A percentile compares a stretch with the other conserved stretches of the same genome.
Evolutionary conservation across 2,329 filamentous ascomycete genomes (phyloP).

Genomic region (Penicillium sp.): DNA sequence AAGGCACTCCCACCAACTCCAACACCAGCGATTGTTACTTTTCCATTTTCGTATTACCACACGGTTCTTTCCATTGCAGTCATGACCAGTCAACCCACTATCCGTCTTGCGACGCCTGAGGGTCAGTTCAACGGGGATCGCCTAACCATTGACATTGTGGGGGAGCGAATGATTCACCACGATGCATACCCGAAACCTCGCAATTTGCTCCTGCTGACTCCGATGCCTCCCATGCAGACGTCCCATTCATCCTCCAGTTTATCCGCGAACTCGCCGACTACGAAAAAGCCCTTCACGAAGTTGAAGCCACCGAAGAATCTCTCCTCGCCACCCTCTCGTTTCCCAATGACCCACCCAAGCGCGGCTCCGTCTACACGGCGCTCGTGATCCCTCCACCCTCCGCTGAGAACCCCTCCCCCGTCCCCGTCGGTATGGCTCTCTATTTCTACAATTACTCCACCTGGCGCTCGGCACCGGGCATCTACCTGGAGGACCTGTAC

Average conservation of each 20-base stretch:
- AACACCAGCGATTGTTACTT: neutral
- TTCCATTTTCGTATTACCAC: neutral
- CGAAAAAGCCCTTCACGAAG: slow-evolving; percentile 67
- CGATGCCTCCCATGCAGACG: slow-evolving; percentile 50
- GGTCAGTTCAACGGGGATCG: slow-evolving; percentile 21
- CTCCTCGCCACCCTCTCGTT: slow-evolving; percentile 75
- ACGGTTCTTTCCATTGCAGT: neutral
- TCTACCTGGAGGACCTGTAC: slow-evolving; percentile 93
- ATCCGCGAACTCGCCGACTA: slow-evolving; percentile 84
- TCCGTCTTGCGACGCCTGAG: slow-evolving; percentile 38
- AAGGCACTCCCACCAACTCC: neutral
- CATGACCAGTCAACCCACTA: slow-evolving; percentile 34
- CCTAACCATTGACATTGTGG: no score
- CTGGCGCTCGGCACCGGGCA: slow-evolving; percentile 78
- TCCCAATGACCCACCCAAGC: slow-evolving; percentile 46
- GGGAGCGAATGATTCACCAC: no score
- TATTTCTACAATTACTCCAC: slow-evolving; percentile 97
- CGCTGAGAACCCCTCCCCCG: slow-evolving; percentile 30
- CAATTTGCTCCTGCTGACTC: slow-evolving; percentile 6
- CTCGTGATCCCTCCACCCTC: slow-evolving; percentile 53
- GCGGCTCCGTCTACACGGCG: slow-evolving; percentile 67
- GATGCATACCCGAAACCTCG: no score
- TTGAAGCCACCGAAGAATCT: slow-evolving; percentile 70
- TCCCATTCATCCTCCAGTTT: slow-evolving; percentile 70
- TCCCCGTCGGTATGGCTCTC: slow-evolving; percentile 69